phyloP scores from a whole-genome alignment of 1,284 basidiomycete genomes.

The Malassezia brasiliensis region DNA sequence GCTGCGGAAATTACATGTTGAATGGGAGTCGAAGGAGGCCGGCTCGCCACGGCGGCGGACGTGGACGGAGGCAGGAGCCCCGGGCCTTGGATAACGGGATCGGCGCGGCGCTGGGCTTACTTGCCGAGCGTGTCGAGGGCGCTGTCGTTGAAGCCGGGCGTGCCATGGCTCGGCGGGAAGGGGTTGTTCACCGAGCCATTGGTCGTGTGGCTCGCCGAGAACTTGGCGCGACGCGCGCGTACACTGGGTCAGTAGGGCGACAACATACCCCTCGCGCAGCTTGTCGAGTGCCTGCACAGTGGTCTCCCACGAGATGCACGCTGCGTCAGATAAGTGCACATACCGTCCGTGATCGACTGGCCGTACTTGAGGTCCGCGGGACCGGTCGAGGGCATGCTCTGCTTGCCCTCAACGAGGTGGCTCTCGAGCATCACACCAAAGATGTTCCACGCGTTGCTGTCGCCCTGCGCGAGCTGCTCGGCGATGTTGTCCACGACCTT shows the following conservation, averaged over 20 bases:
- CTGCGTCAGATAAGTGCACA: not conserved
- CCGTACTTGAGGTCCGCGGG: constrained; percentile 34
- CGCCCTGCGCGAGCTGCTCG: constrained; percentile 27
- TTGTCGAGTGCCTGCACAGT: constrained; percentile 35
- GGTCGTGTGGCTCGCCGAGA: constrained; percentile 17
- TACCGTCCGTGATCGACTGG: constrained; percentile 39
- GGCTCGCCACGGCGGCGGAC: no score
- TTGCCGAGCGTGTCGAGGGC: constrained; percentile 28
- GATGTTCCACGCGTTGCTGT: constrained; percentile 54
- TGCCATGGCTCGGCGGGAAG: not conserved
- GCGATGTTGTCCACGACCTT: constrained; percentile 55
- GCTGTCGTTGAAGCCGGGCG: constrained; percentile 31
- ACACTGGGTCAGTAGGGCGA: constrained; percentile 13
- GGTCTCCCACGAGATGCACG: constrained; percentile 42
- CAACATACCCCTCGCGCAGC: constrained; percentile 15
- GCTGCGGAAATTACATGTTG: not conserved
- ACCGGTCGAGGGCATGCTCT: constrained; percentile 33
- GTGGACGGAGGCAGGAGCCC: no score
- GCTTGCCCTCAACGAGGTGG: constrained; percentile 62
- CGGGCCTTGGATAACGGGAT: no score
- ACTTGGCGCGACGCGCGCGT: constrained; percentile 22
- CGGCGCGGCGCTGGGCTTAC: not conserved
- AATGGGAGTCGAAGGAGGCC: no score
- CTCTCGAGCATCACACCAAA: constrained; percentile 98
- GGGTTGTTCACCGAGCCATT: not conserved